Percentiles rank a stretch among this genome's conserved stretches.
Conservation (phyloP, 768 basidiomycete species). For the Candolleomyces eurysporus region DNA sequence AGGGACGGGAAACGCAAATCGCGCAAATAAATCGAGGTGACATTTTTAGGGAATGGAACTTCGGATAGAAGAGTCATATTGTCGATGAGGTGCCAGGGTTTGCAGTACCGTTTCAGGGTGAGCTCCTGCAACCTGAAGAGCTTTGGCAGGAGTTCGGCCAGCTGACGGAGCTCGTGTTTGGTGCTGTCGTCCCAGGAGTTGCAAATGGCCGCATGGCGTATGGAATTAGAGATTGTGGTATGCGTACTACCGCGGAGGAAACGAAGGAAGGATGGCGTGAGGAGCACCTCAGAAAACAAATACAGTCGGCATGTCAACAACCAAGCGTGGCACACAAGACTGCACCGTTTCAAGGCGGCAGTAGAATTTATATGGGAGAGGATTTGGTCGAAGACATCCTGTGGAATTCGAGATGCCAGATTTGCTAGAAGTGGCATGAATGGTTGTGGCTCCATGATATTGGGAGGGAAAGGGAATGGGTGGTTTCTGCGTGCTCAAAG, state of each 20-base stretch:
- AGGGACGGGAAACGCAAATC: no score
- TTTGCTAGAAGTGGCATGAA: background rate
- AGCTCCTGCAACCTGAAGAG: background rate
- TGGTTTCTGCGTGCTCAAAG: no score
- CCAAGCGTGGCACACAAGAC: conserved; percentile 32
- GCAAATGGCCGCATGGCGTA: background rate
- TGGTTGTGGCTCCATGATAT: background rate
- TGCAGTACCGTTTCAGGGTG: background rate
- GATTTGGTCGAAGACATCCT: background rate
- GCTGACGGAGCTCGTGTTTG: background rate
- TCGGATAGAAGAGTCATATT: background rate
- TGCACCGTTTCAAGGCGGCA: conserved; percentile 16
- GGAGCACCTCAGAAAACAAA: conserved; percentile 31
- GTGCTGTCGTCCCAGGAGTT: background rate
- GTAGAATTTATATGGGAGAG: background rate
- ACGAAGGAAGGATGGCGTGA: conserved; percentile 24
- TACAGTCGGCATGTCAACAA: conserved; percentile 28
- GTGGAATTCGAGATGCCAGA: background rate
- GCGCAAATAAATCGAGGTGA: no score
- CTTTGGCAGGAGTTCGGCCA: background rate
- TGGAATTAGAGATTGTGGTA: background rate
- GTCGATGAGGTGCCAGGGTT: background rate
- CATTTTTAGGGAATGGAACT: background rate
- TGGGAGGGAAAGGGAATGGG: no score
- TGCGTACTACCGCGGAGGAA: conserved; percentile 10